phyloP scores from a whole-genome alignment of 2,329 filamentous ascomycete genomes.

The Cercospora nicotianae region DNA sequence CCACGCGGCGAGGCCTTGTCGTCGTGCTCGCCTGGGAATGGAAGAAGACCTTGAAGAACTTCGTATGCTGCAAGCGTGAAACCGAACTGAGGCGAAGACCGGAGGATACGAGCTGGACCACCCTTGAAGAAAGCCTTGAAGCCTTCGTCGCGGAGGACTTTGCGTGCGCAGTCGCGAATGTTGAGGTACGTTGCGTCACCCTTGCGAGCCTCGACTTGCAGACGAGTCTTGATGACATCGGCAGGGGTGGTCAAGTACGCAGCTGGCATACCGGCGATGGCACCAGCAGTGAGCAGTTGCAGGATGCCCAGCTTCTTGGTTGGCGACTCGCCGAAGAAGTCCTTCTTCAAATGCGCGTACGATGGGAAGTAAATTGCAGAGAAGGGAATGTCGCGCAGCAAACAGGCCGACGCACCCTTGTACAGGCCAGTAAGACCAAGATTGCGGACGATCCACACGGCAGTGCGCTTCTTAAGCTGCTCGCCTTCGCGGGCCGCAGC shows the following conservation, averaged over 20 bases:
- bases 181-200: slow-evolving; percentile 86
- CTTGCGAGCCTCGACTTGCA: slow-evolving; percentile 96
- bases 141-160: slow-evolving; percentile 85
- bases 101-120: slow-evolving; percentile 88
- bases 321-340: slow-evolving; percentile 85
- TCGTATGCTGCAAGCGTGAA: slow-evolving; percentile 97
- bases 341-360: slow-evolving; percentile 90
- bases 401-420: slow-evolving; percentile 91
- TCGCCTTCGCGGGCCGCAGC: slow-evolving; percentile 68
- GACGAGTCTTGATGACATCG: slow-evolving; percentile 98
- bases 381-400: slow-evolving; percentile 95
- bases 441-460: slow-evolving; percentile 97
- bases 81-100: slow-evolving; percentile 95
- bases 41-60: slow-evolving; percentile 76
- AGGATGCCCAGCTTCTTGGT: slow-evolving; percentile 86
- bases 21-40: slow-evolving; percentile 66
- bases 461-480: slow-evolving; percentile 80
- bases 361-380: slow-evolving; percentile 98
- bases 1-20: slow-evolving; percentile 53
- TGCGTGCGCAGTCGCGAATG: slow-evolving; percentile 79
- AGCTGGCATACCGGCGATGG: slow-evolving; percentile 65
- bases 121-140: slow-evolving; percentile 99
- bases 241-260: slow-evolving; percentile 92
- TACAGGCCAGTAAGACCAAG: slow-evolving; percentile 91
- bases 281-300: slow-evolving; percentile 90